Evolutionary conservation across 2,329 filamentous ascomycete genomes (phyloP).

Genomic region (Boeremia lycopersici): DNA sequence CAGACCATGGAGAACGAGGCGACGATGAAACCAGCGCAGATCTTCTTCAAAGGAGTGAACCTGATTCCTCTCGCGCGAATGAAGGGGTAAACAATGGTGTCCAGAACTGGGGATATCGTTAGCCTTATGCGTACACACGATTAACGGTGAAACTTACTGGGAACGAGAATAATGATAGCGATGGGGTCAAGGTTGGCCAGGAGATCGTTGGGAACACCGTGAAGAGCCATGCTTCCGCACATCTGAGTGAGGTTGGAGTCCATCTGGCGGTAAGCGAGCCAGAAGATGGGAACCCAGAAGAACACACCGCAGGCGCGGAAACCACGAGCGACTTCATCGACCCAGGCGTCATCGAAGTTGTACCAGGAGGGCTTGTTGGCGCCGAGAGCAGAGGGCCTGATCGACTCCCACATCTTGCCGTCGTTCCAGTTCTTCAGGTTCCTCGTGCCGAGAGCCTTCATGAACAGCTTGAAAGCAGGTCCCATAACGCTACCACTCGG

Average conservation of each 20-base stretch:
- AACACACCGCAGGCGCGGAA: slow-evolving; percentile 47
- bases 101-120: slow-evolving; percentile 55
- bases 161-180: slow-evolving; percentile 75
- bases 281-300: slow-evolving; percentile 69
- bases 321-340: slow-evolving; percentile 77
- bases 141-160: slow-evolving; percentile 39
- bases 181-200: slow-evolving; percentile 78
- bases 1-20: slow-evolving; percentile 66
- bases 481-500: slow-evolving; percentile 72
- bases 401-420: slow-evolving; percentile 66
- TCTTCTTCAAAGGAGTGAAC: slow-evolving; percentile 79
- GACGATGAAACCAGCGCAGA: slow-evolving; percentile 71
- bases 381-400: slow-evolving; percentile 68
- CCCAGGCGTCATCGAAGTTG: slow-evolving; percentile 81
- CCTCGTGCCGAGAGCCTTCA: slow-evolving; percentile 55
- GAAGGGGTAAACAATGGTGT: slow-evolving; percentile 69
- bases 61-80: slow-evolving; percentile 67
- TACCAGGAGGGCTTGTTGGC: slow-evolving; percentile 69
- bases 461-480: slow-evolving; percentile 67
- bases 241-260: slow-evolving; percentile 69
- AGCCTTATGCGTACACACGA: slow-evolving; percentile 69
- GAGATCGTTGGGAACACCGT: slow-evolving; percentile 78
- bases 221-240: slow-evolving; percentile 68
- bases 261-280: slow-evolving; percentile 72
- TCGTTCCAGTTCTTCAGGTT: slow-evolving; percentile 63